Evolutionary conservation across 2,329 filamentous ascomycete genomes (phyloP).

Genomic region (Apiospora pterosperma): DNA sequence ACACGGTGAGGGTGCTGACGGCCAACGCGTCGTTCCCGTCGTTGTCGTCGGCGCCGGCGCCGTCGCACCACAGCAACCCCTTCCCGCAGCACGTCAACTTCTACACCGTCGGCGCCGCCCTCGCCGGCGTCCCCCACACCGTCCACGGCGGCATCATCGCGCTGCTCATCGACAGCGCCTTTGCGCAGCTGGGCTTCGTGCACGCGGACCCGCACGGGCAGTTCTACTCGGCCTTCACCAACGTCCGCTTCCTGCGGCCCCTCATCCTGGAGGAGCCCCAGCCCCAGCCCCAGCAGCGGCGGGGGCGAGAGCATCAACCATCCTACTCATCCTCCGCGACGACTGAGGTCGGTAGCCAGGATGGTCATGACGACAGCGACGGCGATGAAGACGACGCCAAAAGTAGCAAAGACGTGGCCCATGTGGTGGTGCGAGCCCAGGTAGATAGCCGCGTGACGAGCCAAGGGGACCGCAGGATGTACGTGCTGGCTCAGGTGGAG

Average conservation of each 20-base stretch:
- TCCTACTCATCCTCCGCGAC: background rate
- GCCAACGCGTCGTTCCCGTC: background rate
- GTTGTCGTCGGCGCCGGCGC: background rate
- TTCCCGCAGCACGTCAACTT: conserved; percentile 3
- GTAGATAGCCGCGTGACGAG: background rate
- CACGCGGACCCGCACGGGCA: conserved; percentile 12
- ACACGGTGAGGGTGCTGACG: background rate
- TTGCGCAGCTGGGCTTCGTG: background rate
- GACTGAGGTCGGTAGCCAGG: background rate
- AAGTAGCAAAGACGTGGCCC: background rate
- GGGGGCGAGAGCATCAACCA: background rate
- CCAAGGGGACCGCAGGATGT: background rate
- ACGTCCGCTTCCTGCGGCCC: background rate
- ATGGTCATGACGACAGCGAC: background rate
- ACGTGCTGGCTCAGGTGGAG: background rate
- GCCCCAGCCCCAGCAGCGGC: background rate
- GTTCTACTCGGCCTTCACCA: conserved; percentile 15
- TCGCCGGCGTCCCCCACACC: background rate
- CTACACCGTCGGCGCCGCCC: background rate
- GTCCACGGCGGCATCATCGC: background rate
- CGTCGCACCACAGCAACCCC: background rate
- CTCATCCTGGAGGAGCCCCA: background rate
- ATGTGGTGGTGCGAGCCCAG: background rate
- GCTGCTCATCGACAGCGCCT: background rate
- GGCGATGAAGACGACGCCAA: no score